Percentiles rank a stretch among this genome's conserved stretches.
Conservation (phyloP, 257 asterid genomes). For the Ajuga chamaepitys region DNA sequence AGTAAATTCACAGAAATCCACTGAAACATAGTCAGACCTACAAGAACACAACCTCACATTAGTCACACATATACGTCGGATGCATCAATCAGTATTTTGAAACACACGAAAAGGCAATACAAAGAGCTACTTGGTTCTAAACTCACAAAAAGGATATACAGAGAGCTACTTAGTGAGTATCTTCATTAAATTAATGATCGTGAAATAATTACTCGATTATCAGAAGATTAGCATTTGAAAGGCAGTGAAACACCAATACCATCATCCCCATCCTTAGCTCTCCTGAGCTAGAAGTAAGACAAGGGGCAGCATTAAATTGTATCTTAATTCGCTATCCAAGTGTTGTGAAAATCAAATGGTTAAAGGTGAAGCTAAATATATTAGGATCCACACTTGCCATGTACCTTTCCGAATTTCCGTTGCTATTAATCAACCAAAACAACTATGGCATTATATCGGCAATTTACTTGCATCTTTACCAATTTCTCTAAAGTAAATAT, state of each 20-base stretch:
- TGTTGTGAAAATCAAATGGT: background rate
- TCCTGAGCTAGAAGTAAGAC: too few species aligned
- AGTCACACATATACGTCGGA: too few species aligned
- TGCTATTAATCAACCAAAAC: background rate
- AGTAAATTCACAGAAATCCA: too few species aligned
- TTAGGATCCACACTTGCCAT: background rate
- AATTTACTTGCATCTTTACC: background rate
- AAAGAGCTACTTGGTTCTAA: background rate
- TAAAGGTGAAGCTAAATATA: background rate
- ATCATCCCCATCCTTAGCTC: background rate
- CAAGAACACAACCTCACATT: too few species aligned
- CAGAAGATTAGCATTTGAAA: background rate
- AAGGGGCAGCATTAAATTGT: too few species aligned
- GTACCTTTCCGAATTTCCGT: background rate
- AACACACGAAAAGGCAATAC: background rate
- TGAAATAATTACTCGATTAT: background rate
- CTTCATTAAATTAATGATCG: background rate
- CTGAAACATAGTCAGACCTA: background rate
- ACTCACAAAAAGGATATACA: background rate
- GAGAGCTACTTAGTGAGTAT: background rate
- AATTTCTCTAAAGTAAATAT: background rate
- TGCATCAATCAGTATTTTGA: too few species aligned
- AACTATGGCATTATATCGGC: background rate
- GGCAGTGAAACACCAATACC: background rate
- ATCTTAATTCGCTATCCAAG: background rate